Conservation (phyloP, 345 rosid genomes). For the Syzygium jambos region DNA sequence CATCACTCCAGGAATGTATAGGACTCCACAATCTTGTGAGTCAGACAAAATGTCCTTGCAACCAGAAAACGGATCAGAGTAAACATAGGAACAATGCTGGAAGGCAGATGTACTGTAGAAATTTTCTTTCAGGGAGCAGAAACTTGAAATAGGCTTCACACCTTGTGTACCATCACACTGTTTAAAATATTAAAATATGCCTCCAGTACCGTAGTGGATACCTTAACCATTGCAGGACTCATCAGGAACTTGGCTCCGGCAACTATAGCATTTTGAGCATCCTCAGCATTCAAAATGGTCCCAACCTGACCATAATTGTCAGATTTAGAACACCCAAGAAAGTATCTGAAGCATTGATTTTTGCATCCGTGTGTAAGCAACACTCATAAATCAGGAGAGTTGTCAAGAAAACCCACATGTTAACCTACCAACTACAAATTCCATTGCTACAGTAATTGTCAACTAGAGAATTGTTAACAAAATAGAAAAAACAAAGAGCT, state of each 20-base stretch:
- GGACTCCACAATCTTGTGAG: constrained; percentile 16
- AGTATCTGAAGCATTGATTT: neutral
- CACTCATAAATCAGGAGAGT: neutral
- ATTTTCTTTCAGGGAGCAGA: neutral
- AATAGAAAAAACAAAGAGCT: neutral
- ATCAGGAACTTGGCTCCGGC: constrained; percentile 51
- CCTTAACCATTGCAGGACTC: constrained; percentile 50
- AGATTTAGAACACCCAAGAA: neutral
- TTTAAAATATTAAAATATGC: neutral
- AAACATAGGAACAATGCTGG: neutral
- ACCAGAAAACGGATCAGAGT: neutral
- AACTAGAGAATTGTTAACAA: neutral
- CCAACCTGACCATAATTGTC: constrained; percentile 30
- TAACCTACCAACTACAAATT: neutral
- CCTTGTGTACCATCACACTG: neutral
- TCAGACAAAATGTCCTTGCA: constrained; percentile 32
- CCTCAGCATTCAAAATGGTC: constrained; percentile 31
- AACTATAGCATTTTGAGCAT: constrained; percentile 29
- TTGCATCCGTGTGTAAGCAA: neutral
- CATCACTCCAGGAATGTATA: constrained; percentile 58
- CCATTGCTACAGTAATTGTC: neutral
- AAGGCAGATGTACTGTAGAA: neutral
- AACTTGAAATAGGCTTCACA: neutral
- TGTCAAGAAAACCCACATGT: neutral
- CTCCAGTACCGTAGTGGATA: neutral